A percentile compares a stretch with the other conserved stretches of the same genome.
Evolutionary conservation across 495 filamentous ascomycete species (phyloP).

Genomic region (Chaetomium fimeti): DNA sequence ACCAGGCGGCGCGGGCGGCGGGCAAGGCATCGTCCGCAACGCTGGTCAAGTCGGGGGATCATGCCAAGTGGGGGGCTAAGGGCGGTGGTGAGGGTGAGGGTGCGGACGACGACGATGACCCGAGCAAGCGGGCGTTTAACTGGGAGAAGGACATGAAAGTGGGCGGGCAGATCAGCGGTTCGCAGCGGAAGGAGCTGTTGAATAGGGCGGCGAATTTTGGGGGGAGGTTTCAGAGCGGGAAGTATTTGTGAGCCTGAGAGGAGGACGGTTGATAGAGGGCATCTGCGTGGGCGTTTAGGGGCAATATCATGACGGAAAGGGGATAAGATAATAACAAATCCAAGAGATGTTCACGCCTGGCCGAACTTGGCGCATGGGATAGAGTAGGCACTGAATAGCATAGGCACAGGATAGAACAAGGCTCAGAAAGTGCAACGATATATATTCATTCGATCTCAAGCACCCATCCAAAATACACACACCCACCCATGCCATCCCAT

Average conservation of each 20-base stretch:
- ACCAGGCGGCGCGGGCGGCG: constrained; percentile 39
- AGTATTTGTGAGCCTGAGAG: constrained; percentile 55
- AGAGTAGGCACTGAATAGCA: no score
- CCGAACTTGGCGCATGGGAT: no score
- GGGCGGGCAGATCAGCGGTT: constrained; percentile 66
- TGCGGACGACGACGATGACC: constrained; percentile 65
- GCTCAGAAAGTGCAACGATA: background rate
- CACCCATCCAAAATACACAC: constrained; percentile 5
- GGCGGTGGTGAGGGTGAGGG: constrained; percentile 51
- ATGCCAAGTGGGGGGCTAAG: constrained; percentile 8
- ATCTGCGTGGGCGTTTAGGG: background rate
- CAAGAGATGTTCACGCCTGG: no score
- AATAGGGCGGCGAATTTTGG: constrained; percentile 79
- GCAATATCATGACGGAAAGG: no score
- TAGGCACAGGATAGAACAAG: no score
- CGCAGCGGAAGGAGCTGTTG: constrained; percentile 75
- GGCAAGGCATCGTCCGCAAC: constrained; percentile 17
- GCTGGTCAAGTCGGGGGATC: constrained; percentile 3
- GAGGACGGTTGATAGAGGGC: background rate
- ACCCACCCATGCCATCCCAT: background rate
- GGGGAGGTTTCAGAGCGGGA: constrained; percentile 76
- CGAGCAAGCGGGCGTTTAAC: constrained; percentile 84
- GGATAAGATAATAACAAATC: no score
- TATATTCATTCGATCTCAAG: background rate
- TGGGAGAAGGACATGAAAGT: constrained; percentile 90